Base-by-base conservation (phyloP, 106 monocot species). In the Dendrobium catenatum region DNA sequence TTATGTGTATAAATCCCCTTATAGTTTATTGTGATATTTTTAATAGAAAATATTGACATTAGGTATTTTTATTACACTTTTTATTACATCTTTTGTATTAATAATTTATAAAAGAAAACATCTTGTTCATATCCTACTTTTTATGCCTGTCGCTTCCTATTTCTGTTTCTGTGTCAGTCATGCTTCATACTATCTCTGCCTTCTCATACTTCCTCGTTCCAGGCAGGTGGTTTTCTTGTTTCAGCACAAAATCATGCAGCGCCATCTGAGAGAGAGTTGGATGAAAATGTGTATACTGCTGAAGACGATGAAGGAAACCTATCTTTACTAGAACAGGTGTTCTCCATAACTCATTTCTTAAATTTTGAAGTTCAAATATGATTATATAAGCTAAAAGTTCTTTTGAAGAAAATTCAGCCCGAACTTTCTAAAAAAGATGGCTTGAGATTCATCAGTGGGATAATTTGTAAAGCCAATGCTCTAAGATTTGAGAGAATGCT, bases 161-260 rank as follows among this genome's bases (percentile, higher is more conserved):
- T 2, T 61, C 10, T 0, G 6, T 61, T 20, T 61, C 20, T 61
- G 22, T 61, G 61, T 61, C 22, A 6, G 8, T 61, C 4, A n/a
- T 61, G 6, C 5, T 61, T 56, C 61, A 15, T 37, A 16, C 29
- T 37, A 70, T 16, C 15, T 33, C 70, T 33, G 6, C 46, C 61
- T 80, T 85, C 83, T 83, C 81, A 89, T 78, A 64, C 61, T 83
- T 66, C 55, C 81, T 90, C 67, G 83, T 94, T 91, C 82, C 95
- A 99, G 98, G 98, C 98, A 93, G 93, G 98, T 86, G 79, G 86
- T 64, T 94, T 99, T 80, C 93, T 99, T 91, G 88, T 90, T 93
- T 93, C 98, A 73, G 79, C 89, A 72, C 83, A 95, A 78, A 95
- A 88, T 79, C 86, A 87, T 89, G 80, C 81, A 49, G 82, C 61